Evolutionary conservation across 2,329 filamentous ascomycete genomes (phyloP), one percentile per base, ranked within the genome.

Genomic region (Cladosporium sp.): DNA sequence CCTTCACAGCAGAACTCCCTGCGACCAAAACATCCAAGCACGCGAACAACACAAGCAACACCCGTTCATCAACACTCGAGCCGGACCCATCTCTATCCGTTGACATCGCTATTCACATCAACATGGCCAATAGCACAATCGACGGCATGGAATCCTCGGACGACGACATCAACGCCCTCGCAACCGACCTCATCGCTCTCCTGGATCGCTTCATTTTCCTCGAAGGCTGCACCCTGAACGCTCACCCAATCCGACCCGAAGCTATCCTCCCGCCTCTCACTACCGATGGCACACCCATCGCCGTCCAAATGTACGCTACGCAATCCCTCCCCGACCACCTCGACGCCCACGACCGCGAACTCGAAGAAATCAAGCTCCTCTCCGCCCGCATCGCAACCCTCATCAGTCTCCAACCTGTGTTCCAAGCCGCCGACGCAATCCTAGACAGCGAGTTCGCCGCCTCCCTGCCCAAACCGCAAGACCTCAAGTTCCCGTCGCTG

Each of bases 111-210:
- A 21, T 21, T 10, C 3, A 12, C n/a, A 46, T 21, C 40, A 21
- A n/a, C n/a, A 46, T 46, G 40, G n/a, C 55, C 29, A 37, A 28
- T 29, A 31, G 2, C 55, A 40, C 11, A 23, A 8, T 16, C 55
- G 23, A 23, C 55, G 10, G 3, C 14, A 52, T 52, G 8, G 11
- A 29, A 18, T 18, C 33, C 18, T 10, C 4, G 2, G 40, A 12
- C 33, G 23, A n/a, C 40, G 21, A 21, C n/a, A 46, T 8, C 55
- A 12, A 5, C 18, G 18, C 29, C 35, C 21, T 28, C 35, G 26
- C 40, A 33, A 50, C 28, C 26, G 29, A 31, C 18, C 58, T 61
- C 40, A 50, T 61, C 18, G 44, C 58, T 12, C 58, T 61, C 28
- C 40, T 61, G 2, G 58, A 61, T 29, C 58, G 28, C 4, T 33